Conservation (phyloP, 1,284 basidiomycete species). For the Wallemia ichthyophaga region DNA sequence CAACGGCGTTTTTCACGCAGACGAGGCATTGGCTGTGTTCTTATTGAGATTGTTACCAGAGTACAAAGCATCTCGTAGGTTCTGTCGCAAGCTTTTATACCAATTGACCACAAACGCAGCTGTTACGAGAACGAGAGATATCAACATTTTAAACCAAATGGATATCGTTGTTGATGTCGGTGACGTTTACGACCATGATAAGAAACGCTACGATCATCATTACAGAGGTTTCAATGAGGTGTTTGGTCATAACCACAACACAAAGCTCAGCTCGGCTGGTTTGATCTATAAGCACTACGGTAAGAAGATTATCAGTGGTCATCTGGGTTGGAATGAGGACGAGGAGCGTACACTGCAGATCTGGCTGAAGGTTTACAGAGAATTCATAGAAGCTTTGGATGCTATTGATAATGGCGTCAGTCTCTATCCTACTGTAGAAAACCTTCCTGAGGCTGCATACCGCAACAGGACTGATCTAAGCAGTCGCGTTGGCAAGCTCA, state of each 20-base stretch:
- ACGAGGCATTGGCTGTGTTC: conserved; percentile 81
- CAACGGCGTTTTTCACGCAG: conserved; percentile 86
- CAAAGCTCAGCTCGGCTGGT: conserved; percentile 77
- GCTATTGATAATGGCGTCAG: conserved; percentile 84
- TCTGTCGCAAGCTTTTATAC: conserved; percentile 1
- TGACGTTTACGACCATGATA: conserved; percentile 53
- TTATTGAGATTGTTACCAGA: conserved; percentile 46
- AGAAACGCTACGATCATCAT: conserved; percentile 74
- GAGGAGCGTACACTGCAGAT: conserved; percentile 37
- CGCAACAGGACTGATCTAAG: conserved; percentile 47
- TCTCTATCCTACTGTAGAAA: conserved; percentile 27
- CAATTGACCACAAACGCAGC: no score
- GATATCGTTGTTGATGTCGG: conserved; percentile 97
- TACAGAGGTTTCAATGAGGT: conserved; percentile 74
- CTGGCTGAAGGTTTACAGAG: conserved; percentile 71
- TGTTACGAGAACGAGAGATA: conserved; percentile 52
- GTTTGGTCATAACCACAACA: conserved; percentile 46
- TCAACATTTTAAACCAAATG: conserved; percentile 42
- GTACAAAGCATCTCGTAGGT: conserved; percentile 22
- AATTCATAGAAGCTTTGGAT: conserved; percentile 83
- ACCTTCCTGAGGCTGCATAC: conserved; percentile 32
- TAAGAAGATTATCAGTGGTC: conserved; percentile 46
- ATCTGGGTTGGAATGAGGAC: conserved; percentile 23
- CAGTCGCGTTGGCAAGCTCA: conserved; percentile 45
- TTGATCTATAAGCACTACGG: conserved; percentile 94